phyloP scores from a whole-genome alignment of 768 basidiomycete genomes.

The Podaxis mareebaensis region DNA sequence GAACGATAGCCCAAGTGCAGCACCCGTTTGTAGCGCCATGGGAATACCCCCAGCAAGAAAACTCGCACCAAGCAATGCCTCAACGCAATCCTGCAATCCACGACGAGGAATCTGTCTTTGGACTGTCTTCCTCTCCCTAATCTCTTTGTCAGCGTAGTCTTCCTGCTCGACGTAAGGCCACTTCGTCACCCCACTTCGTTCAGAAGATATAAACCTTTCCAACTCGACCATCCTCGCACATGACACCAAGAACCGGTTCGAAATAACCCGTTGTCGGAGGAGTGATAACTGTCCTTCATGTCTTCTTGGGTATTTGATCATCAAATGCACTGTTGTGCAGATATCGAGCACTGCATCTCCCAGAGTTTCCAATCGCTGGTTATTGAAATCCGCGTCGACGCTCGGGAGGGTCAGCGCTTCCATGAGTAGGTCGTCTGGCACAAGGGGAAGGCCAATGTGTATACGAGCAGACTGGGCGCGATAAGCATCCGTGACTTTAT shows the following conservation, averaged over 20 bases:
- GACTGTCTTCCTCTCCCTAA: constrained; percentile 30
- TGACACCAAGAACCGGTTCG: constrained; percentile 68
- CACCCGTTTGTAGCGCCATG: constrained; percentile 66
- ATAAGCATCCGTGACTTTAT: constrained; percentile 65
- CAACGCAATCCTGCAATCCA: constrained; percentile 87
- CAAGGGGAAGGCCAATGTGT: constrained; percentile 61
- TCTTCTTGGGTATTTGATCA: constrained; percentile 71
- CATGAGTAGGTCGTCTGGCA: constrained; percentile 56
- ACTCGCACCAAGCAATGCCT: constrained; percentile 78
- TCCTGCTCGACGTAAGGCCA: constrained; percentile 59
- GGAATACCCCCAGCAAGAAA: constrained; percentile 73
- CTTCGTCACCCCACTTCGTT: constrained; percentile 47
- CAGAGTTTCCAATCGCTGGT: constrained; percentile 84
- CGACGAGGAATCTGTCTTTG: constrained; percentile 58
- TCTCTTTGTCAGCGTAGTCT: constrained; percentile 24
- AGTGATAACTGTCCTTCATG: constrained; percentile 83
- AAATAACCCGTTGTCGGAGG: constrained; percentile 64
- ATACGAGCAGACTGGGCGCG: constrained; percentile 53
- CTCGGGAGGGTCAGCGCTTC: constrained; percentile 79
- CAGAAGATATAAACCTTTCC: constrained; percentile 63
- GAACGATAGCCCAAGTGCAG: constrained; percentile 65
- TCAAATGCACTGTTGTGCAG: constrained; percentile 71
- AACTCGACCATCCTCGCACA: constrained; percentile 66
- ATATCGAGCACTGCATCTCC: constrained; percentile 85
- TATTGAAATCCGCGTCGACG: constrained; percentile 64